A percentile compares a stretch with the other conserved stretches of the same genome.
phyloP scores from a whole-genome alignment of 2,329 filamentous ascomycete genomes.

The Penicillium verrucosum region DNA sequence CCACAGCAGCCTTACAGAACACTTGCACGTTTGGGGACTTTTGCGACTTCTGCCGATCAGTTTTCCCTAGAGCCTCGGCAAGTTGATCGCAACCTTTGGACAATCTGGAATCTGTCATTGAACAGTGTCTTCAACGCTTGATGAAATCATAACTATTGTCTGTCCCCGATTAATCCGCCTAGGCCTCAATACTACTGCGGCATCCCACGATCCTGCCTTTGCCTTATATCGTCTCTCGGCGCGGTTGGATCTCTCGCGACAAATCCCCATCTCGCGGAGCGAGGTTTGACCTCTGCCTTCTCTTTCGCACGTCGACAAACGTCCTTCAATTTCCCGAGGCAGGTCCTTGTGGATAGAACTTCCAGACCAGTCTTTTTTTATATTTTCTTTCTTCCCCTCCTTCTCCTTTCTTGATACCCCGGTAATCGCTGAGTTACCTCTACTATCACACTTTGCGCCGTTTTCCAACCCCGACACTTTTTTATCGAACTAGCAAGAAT shows the following conservation, averaged over 20 bases:
- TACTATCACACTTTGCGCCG: not conserved
- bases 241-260: not conserved
- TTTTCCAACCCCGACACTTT: slow-evolving; percentile 23
- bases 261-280: not conserved
- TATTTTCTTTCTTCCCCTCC: not conserved
- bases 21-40: not conserved
- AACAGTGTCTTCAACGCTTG: not conserved
- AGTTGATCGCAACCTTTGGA: not conserved
- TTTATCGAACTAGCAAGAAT: slow-evolving; percentile 39
- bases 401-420: not conserved
- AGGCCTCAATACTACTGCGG: not conserved
- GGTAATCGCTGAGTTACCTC: not conserved
- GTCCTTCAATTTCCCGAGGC: slow-evolving; percentile 9
- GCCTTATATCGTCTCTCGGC: not conserved
- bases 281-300: not conserved
- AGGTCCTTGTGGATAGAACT: slow-evolving; percentile 17
- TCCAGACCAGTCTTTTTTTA: not conserved
- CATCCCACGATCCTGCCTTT: not conserved
- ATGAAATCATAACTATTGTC: not conserved
- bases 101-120: not conserved
- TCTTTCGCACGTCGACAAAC: not conserved
- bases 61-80: not conserved
- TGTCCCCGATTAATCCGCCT: not conserved
- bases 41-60: not conserved
- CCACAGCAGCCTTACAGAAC: not conserved